These are phyloP conservation scores for Carpinus fangiana DNA, from an alignment of 306 rosid genomes.

Conservation along the genomic window DNA sequence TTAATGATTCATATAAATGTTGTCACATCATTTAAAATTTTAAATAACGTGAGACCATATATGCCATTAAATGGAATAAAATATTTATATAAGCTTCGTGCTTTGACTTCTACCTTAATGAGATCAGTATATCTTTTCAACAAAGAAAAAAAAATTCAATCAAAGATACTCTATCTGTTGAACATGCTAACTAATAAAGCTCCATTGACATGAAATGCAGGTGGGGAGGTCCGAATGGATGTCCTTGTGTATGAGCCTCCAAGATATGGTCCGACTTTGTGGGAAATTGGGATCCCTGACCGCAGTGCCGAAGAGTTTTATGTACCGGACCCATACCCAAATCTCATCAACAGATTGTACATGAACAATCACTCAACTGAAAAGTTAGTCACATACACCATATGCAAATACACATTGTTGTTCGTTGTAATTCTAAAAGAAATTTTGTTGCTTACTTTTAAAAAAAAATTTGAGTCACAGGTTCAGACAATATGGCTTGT, in stretches of 20 bases:
- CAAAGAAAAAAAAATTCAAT: too few species aligned
- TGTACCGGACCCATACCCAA: conserved; percentile 59
- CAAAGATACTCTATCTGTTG: too few species aligned
- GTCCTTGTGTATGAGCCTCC: conserved; percentile 56
- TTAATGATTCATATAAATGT: too few species aligned
- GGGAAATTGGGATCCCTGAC: conserved; percentile 94
- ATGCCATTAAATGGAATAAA: too few species aligned
- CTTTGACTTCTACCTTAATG: too few species aligned
- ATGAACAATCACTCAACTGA: neutral
- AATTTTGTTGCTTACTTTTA: neutral
- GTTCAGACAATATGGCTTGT: conserved; percentile 69
- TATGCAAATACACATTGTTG: conserved; percentile 18
- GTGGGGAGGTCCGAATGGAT: conserved; percentile 31
- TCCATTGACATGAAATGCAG: conserved; percentile 23
- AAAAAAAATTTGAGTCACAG: conserved; percentile 24
- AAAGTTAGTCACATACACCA: conserved; percentile 20
- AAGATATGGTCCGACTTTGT: conserved; percentile 74
- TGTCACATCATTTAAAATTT: too few species aligned
- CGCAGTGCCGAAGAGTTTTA: conserved; percentile 70
- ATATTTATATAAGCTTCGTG: too few species aligned
- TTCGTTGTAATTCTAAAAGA: too few species aligned
- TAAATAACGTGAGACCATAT: too few species aligned
- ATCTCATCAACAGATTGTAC: neutral
- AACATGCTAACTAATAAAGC: neutral
- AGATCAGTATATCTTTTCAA: too few species aligned